Evolutionary conservation across 768 basidiomycete species (phyloP), one percentile per base, ranked within the genome.

Genomic region (Pisolithus microcarpus): DNA sequence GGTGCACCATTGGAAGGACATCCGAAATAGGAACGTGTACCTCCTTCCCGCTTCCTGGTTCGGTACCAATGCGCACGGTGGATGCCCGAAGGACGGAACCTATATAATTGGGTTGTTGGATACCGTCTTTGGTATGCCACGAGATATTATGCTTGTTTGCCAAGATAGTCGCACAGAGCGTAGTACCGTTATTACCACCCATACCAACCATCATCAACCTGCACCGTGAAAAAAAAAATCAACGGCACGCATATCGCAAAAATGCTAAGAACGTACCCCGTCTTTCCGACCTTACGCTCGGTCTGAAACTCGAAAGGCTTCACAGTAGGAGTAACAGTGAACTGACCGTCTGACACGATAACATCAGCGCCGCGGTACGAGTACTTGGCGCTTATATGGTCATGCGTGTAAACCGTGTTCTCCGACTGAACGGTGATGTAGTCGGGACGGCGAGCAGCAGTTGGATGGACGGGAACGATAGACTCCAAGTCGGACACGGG

Each of bases 161-260:
- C 59, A 96, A 81, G 66, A 97, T 84, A 54, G 94, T 96, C 11
- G 96, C 94, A 56, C 84, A 85, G 44, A 98, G 78, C 24, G 95
- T 98, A 44, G 87, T 80, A 47, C 95, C 96, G 64, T 99, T 99
- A 80, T 99, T 99, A 48, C 96, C 95, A 52, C 95, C 95, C 52
- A 93, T 72, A 53, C 96, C 96, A 60, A 98, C 85, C 81, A 99
- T 87, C 88, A 99, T 87, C 56, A 99, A 78, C 50, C 95, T 97
- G 34, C 26, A 51, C 15, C 5, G 4, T 23, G 21, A 44, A 18
- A 51, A 2, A 52, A 56, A 36, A n/a, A 43, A 34, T 52, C 40
- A 48, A 37, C 43, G 31, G 4, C 34, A 34, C 11, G 11, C 13
- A 1, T 26, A 34, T 34, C 30, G 26, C 50, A 13, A 23, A 34